phyloP scores from a whole-genome alignment of 495 filamentous ascomycete species.

The Penicillium samsonianum region DNA sequence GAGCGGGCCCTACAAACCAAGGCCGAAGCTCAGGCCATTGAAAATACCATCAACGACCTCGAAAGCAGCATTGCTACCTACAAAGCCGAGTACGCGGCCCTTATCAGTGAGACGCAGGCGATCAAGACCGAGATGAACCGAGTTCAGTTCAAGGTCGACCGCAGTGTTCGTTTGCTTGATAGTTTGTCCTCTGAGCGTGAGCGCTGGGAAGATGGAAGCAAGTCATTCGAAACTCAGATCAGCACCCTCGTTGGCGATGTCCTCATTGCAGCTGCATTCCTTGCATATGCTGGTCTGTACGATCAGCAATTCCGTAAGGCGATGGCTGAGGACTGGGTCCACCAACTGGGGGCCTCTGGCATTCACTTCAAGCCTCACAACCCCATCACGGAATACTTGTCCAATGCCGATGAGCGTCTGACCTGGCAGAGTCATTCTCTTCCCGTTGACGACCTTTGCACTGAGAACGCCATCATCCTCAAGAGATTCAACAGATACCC shows the following conservation, averaged over 20 bases:
- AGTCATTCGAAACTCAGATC: constrained; percentile 96
- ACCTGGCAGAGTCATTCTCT: constrained; percentile 93
- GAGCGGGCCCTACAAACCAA: constrained; percentile 89
- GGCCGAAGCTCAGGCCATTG: constrained; percentile 87
- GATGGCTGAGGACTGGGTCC: constrained; percentile 96
- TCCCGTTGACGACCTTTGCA: constrained; percentile 98
- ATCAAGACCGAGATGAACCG: constrained; percentile 96
- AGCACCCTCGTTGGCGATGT: constrained; percentile 95
- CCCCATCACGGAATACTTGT: constrained; percentile 93
- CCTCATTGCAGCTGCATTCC: constrained; percentile 89
- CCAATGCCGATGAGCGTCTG: constrained; percentile 91
- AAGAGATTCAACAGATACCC: constrained; percentile 98
- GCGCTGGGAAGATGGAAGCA: constrained; percentile 95
- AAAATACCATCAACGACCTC: constrained; percentile 77
- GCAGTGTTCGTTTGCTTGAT: constrained; percentile 90
- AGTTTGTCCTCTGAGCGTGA: constrained; percentile 90
- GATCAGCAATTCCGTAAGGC: constrained; percentile 96
- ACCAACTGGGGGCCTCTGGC: constrained; percentile 85
- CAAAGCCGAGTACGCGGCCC: constrained; percentile 92
- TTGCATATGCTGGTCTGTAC: constrained; percentile 97
- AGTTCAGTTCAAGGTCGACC: constrained; percentile 96
- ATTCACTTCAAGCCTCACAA: constrained; percentile 92
- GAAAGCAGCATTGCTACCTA: constrained; percentile 94
- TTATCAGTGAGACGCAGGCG: constrained; percentile 95
- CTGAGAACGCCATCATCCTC: constrained; percentile 96